phyloP scores from a whole-genome alignment of 2,329 filamentous ascomycete species.

The Fusarium xylarioides region DNA sequence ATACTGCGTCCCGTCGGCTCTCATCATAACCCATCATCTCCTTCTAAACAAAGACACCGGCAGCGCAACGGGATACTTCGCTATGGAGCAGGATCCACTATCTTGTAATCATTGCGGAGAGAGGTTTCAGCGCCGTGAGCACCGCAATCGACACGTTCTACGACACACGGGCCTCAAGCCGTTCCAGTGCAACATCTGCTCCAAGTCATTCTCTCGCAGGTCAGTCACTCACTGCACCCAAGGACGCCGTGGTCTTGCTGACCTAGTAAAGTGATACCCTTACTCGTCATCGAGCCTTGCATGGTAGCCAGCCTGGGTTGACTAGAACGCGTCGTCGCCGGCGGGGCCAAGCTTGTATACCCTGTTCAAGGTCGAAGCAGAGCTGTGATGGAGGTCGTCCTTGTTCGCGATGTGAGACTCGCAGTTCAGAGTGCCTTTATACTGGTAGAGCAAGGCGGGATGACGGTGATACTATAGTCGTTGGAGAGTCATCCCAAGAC shows the following conservation, averaged over 20 bases:
- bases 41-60: fast-evolving
- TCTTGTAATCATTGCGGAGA: not conserved
- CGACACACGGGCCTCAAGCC: not conserved
- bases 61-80: not conserved
- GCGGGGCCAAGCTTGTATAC: not conserved
- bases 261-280: not conserved
- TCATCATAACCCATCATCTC: too few relatives aligned
- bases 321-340: not conserved
- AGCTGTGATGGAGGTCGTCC: not conserved
- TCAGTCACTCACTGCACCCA: not conserved
- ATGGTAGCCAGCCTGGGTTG: not conserved
- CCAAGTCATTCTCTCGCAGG: not conserved
- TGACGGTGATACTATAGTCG: not conserved
- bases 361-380: not conserved
- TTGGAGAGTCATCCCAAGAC: fast-evolving
- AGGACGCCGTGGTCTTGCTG: too few relatives aligned
- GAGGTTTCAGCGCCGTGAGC: not conserved
- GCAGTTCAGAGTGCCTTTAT: not conserved
- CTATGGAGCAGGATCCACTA: not conserved
- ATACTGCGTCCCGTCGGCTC: not conserved
- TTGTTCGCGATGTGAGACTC: fast-evolving
- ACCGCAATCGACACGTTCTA: not conserved
- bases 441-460: fast-evolving
- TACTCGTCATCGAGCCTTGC: not conserved
- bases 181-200: not conserved